These are phyloP conservation scores for Xerophyta viscosa DNA, from an alignment of 106 monocot genomes.

Conservation along the genomic window DNA sequence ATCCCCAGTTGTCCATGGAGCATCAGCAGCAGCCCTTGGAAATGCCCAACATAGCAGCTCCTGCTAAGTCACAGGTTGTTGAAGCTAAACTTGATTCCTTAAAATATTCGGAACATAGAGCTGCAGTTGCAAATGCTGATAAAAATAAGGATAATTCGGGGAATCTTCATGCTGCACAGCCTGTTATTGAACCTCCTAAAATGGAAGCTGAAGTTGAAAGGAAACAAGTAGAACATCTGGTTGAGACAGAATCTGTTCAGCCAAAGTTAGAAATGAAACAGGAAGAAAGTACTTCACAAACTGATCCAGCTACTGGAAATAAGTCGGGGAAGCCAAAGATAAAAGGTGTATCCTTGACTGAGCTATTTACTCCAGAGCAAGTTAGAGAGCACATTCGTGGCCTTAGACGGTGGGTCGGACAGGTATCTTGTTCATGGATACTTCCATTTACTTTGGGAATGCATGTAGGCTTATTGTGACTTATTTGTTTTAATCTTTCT, in stretches of 20 bases:
- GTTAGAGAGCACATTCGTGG: constrained; percentile 76
- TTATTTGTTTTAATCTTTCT: too few species aligned
- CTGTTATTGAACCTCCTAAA: constrained; percentile 14
- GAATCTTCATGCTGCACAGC: constrained; percentile 12
- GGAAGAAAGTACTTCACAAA: constrained; percentile 30
- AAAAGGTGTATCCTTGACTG: constrained; percentile 96
- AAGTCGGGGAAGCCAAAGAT: constrained; percentile 99
- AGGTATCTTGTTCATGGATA: constrained; percentile 49
- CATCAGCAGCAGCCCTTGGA: neutral
- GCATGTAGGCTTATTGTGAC: too few species aligned
- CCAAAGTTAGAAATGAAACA: constrained; percentile 42
- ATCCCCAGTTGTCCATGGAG: constrained; percentile 22
- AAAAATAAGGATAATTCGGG: constrained; percentile 14
- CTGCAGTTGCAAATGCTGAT: constrained; percentile 12
- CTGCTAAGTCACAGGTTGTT: constrained; percentile 22
- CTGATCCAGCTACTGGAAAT: constrained; percentile 40
- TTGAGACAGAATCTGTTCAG: constrained; percentile 32
- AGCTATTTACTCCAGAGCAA: constrained; percentile 96
- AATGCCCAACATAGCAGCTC: neutral
- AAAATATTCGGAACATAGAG: constrained; percentile 10
- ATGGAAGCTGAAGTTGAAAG: constrained; percentile 23
- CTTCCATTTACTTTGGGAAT: too few species aligned
- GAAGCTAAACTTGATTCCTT: constrained; percentile 46
- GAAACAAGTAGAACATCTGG: constrained; percentile 41
- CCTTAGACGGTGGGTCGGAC: constrained; percentile 92